Conservation (phyloP, 2,329 filamentous ascomycete genomes). For the Colletotrichum higginsianum region DNA sequence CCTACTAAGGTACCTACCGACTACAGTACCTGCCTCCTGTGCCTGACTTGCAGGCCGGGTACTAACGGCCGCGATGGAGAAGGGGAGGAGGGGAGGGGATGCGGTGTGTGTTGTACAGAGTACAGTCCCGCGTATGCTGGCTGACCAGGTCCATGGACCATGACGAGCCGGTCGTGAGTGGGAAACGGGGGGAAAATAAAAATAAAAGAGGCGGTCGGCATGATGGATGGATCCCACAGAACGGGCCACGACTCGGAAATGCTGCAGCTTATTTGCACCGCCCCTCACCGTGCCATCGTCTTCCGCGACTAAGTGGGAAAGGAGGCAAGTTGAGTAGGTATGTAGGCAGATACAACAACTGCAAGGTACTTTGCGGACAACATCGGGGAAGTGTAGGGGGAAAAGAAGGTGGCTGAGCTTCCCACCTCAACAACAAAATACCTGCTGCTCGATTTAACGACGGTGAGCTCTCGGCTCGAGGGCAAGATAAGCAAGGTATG, state of each 20-base stretch:
- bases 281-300: conserved; percentile 29
- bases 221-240: conserved; percentile 30
- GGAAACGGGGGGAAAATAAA: conserved; percentile 19
- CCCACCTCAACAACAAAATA: neutral
- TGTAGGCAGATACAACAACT: neutral
- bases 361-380: conserved; percentile 22
- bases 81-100: neutral
- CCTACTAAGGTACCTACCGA: too few relatives aligned
- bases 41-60: conserved; percentile 21
- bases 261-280: conserved; percentile 31
- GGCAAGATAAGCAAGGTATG: neutral
- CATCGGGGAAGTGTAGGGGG: too few relatives aligned
- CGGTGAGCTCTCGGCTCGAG: neutral
- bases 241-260: conserved; percentile 27
- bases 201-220: conserved; percentile 42
- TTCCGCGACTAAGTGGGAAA: neutral
- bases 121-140: neutral
- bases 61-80: conserved; percentile 38
- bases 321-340: neutral
- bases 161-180: neutral
- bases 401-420: conserved; percentile 20
- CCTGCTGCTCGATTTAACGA: neutral
- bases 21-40: conserved; percentile 3
- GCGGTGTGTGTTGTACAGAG: conserved; percentile 15
- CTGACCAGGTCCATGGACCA: conserved; percentile 24